A percentile compares a stretch with the other conserved stretches of the same genome.
These are phyloP conservation scores for Saturnispora gosingensis DNA, from an alignment of 805 yeast genomes.

Conservation along the genomic window DNA sequence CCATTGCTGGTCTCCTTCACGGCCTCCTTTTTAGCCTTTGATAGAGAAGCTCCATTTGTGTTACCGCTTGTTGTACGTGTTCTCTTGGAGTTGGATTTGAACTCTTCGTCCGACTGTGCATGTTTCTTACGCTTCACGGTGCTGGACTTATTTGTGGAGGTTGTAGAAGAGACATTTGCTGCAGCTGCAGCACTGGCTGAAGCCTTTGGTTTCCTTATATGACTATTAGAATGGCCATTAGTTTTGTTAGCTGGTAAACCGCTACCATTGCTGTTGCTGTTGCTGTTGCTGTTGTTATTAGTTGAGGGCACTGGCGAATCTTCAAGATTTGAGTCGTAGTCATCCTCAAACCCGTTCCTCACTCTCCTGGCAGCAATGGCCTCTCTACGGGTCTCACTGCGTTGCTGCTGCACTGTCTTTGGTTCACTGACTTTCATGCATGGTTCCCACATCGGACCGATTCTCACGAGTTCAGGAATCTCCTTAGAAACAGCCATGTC, in stretches of 20 bases:
- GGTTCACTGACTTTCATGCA: conserved; percentile 63
- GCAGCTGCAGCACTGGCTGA: neutral
- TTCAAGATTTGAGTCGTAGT: conserved; percentile 11
- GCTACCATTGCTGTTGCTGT: neutral
- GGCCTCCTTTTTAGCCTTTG: conserved; percentile 3
- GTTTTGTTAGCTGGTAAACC: neutral
- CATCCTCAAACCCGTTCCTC: conserved; percentile 19
- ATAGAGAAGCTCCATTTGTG: conserved; percentile 1
- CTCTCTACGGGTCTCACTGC: conserved; percentile 79
- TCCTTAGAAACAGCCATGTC: conserved; percentile 66
- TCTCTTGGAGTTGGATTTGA: neutral
- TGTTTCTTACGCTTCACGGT: neutral
- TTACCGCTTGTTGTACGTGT: conserved; percentile 3
- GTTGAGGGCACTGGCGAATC: conserved; percentile 9
- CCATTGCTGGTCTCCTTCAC: neutral
- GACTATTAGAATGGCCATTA: conserved; percentile 5
- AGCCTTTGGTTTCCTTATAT: conserved; percentile 1
- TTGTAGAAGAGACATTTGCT: neutral
- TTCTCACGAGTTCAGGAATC: conserved; percentile 68
- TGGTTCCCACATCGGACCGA: conserved; percentile 81
- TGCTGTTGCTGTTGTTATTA: neutral
- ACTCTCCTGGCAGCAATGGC: conserved; percentile 87
- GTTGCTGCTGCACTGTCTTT: conserved; percentile 60
- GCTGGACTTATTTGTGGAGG: neutral
- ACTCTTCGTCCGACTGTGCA: neutral